Base-by-base conservation (phyloP, 352 stramenopile species). In the Phytophthora capsici region DNA sequence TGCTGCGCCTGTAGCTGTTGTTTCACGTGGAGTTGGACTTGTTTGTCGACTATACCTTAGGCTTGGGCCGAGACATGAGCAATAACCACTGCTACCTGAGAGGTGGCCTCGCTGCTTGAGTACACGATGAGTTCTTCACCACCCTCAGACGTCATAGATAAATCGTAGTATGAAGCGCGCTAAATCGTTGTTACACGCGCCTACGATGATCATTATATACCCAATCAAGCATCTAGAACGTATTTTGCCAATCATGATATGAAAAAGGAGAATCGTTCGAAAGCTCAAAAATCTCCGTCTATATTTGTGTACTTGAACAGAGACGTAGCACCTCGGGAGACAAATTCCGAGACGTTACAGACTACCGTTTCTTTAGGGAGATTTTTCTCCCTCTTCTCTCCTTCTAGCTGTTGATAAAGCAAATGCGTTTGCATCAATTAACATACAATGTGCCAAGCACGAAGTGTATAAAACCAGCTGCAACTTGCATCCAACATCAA, bases 31-130 rank as follows among this genome's bases (percentile, higher is more conserved):
- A 57, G 16, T 14, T 34, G 20, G 12, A 57, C 34, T 46, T 57
- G 34, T 22, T 37, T 25, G 6, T 20, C 49, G 36, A 23, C 34
- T 16, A 57, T 32, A 22, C 6, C 49, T 4, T 57, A 22, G 0
- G 34, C 16, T 10, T 57, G 49, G n/a, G 49, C 36, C n/a, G 49
- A 57, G 9, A 57, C 49, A 25, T 57, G 49, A 2, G 49, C 36
- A n/a, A 47, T 32, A 19, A 19, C 32, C 32, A 22, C 7, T 6
- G 12, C 13, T 19, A 43, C 17, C 36, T 20, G 3, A 28, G 25
- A 28, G 25, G 25, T 54, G 20, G 17, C 28, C 22, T 44, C 20
- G 6, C 17, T 54, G 30, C 17, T 30, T n/a, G 26, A 41, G 3
- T 49, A 59, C 36, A 43, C 36, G 6, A 19, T 14, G 1, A 43